Evolutionary conservation across 2,329 filamentous ascomycete genomes (phyloP).

Genomic region (Endoconidiophora laricicola): DNA sequence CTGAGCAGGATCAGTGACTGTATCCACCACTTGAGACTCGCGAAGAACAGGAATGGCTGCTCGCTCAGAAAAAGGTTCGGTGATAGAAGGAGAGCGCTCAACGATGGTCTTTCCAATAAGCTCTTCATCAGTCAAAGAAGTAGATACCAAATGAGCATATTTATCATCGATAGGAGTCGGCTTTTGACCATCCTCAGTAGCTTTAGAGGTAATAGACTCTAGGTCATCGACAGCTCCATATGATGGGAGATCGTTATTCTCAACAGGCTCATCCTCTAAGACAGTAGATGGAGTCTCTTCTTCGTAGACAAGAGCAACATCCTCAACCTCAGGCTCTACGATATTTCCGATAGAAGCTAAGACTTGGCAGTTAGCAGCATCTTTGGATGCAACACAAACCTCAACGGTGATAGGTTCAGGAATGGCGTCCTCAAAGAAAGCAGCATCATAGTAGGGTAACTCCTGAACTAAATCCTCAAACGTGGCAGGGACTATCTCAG

Average conservation of each 20-base stretch:
- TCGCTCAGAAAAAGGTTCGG: background rate
- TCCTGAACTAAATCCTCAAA: background rate
- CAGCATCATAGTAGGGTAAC: background rate
- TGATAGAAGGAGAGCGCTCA: background rate
- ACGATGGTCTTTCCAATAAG: background rate
- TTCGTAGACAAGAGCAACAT: no score
- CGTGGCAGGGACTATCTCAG: background rate
- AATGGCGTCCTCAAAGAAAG: background rate
- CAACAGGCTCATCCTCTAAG: no score
- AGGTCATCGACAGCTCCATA: no score
- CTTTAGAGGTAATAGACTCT: no score
- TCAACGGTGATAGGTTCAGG: background rate
- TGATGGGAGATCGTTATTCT: no score
- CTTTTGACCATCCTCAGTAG: no score
- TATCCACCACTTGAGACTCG: background rate
- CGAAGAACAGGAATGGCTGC: background rate
- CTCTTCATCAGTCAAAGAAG: background rate
- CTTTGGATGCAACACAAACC: no score
- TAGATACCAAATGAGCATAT: background rate
- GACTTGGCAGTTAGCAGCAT: no score
- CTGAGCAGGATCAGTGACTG: no score
- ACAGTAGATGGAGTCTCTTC: no score
- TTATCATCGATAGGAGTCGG: background rate
- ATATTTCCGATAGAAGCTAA: no score
- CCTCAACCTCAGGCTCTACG: background rate